Base-by-base conservation (phyloP, 306 rosid species). In the Cajanus cajan region DNA sequence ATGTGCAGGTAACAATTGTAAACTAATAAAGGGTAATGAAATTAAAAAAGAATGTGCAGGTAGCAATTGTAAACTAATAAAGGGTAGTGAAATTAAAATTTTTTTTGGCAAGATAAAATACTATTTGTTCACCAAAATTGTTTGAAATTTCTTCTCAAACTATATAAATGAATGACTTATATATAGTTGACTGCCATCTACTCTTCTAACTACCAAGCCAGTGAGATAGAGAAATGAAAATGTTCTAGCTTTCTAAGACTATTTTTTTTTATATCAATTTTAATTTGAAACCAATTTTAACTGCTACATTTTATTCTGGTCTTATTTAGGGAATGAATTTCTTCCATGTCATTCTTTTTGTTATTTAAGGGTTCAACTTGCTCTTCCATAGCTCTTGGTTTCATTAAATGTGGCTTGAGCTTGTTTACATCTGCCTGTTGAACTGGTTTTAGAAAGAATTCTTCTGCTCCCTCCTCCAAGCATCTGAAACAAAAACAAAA, bases 401-500 rank as follows among this genome's bases (percentile, higher is more conserved):
- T 94, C 84, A 88, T 66, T 57, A 94, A 79, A 87, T 88, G 89
- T 33, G 98, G 97, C 68, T 78, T 90, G 33, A 94, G 90, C 86
- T 90, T 94, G 79, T 79, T 85, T 28, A 94, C 92, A 84, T 94
- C 97, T 40, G 93, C 82, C 68, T 78, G 82, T 43, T 88, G 91
- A 79, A 94, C 97, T 76, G 97, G 98, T 81, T 94, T 94, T 73
- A 92, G 71, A 52, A 94, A 83, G 82, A 94, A 94, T 66, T 94
- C 97, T 81, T 92, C 90, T 68, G 98, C 97, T 16, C 98, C 98
- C 64, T 92, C 97, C 86, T 92, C 92, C 84, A 94, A 85, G 82
- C 97, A 94, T 86, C 98, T 92, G 88, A 68, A 78, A 15, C 54
- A 64, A 62, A 43, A 64, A 88, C n/a, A 67, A 16, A 34, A 24